Evolutionary conservation across 1,284 basidiomycete species (phyloP).

Genomic region (Trichosporon faecale): DNA sequence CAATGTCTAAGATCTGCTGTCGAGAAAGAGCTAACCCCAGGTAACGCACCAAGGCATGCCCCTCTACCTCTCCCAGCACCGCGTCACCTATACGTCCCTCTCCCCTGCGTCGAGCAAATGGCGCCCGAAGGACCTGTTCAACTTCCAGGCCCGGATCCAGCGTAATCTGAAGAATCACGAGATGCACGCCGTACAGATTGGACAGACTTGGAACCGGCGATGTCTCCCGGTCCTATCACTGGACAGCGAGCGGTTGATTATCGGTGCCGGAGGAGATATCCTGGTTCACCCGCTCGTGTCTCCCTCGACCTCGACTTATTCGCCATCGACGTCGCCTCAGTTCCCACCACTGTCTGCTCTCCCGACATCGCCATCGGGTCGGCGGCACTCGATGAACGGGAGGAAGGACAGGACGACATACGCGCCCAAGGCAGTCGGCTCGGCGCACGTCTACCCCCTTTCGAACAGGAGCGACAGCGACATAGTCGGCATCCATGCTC

Average conservation of each 20-base stretch:
- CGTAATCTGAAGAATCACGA: constrained; percentile 22
- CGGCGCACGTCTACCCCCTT: constrained; percentile 28
- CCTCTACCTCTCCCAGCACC: constrained; percentile 33
- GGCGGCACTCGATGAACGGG: not conserved
- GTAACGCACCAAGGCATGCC: constrained; percentile 37
- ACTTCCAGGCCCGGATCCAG: constrained; percentile 30
- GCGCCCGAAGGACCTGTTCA: constrained; percentile 26
- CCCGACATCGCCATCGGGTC: not conserved
- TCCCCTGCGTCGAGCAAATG: constrained; percentile 24
- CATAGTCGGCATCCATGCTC: constrained; percentile 35
- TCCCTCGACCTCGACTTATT: not conserved
- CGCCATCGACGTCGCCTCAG: not conserved
- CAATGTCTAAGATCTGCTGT: no score
- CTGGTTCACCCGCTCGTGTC: constrained; percentile 34
- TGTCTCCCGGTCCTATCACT: constrained; percentile 41
- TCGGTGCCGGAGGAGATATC: constrained; percentile 38
- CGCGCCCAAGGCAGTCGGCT: not conserved
- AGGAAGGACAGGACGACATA: not conserved
- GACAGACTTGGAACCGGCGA: constrained; percentile 34
- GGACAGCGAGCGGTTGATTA: constrained; percentile 26
- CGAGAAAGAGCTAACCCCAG: constrained; percentile 24
- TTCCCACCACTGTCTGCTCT: not conserved
- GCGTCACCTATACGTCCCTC: constrained; percentile 31
- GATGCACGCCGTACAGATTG: constrained; percentile 44
- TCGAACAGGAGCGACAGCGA: constrained; percentile 33